Evolutionary conservation across 1,284 basidiomycete genomes (phyloP).

Genomic region (Athelia sp.): DNA sequence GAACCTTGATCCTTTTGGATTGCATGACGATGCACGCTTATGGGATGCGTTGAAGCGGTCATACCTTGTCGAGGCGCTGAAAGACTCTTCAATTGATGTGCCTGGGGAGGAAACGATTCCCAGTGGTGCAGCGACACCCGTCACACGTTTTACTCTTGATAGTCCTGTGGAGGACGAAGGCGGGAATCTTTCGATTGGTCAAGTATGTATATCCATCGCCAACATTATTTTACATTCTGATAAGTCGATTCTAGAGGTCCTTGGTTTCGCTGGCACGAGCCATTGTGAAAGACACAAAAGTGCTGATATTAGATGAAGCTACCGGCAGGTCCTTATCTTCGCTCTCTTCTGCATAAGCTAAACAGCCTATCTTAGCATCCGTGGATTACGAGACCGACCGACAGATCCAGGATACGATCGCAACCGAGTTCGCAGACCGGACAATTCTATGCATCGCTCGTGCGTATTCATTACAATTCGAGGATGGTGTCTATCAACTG

Average conservation of each 20-base stretch:
- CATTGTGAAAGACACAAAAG: constrained; percentile 70
- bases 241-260: constrained; percentile 62
- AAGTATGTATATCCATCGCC: constrained; percentile 28
- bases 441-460: constrained; percentile 81
- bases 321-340: constrained; percentile 32
- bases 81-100: neutral
- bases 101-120: constrained; percentile 9
- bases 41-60: constrained; percentile 83
- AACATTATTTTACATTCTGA: constrained; percentile 3
- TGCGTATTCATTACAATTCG: constrained; percentile 26
- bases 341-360: constrained; percentile 1
- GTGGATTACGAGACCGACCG: constrained; percentile 82
- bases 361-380: constrained; percentile 39
- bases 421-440: constrained; percentile 73
- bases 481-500: neutral
- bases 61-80: constrained; percentile 38
- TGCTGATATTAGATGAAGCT: constrained; percentile 79
- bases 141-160: constrained; percentile 72
- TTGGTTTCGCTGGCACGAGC: constrained; percentile 81
- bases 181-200: constrained; percentile 72
- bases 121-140: constrained; percentile 35
- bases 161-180: constrained; percentile 84
- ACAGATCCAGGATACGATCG: constrained; percentile 84
- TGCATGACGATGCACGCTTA: constrained; percentile 69
- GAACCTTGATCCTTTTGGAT: constrained; percentile 79